phyloP scores from a whole-genome alignment of 192 early-diverging fungal genomes.

The Allomyces arbusculus region DNA sequence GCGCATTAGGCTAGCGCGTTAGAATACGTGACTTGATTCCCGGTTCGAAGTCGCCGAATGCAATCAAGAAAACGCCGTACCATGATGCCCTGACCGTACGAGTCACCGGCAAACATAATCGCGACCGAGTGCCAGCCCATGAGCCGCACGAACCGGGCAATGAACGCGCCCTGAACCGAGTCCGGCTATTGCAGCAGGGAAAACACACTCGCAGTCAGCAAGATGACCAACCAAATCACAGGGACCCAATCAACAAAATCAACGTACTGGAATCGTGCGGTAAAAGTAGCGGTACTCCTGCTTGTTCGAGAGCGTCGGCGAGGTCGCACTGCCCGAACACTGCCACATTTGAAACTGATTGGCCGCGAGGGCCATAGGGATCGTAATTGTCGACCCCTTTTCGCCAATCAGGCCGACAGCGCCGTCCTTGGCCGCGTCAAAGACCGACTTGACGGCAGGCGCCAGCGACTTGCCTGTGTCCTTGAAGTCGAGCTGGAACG shows the following conservation, averaged over 20 bases:
- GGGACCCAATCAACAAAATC: too few species aligned
- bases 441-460: not conserved
- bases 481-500: too few species aligned
- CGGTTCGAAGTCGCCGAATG: too few species aligned
- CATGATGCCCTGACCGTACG: not conserved
- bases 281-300: not conserved
- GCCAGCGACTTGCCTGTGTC: too few species aligned
- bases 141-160: not conserved
- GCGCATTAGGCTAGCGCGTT: too few species aligned
- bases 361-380: not conserved
- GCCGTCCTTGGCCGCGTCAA: not conserved
- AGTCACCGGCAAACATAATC: not conserved
- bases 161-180: not conserved
- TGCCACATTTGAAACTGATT: not conserved
- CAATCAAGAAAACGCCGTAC: not conserved
- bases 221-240: too few species aligned
- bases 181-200: not conserved
- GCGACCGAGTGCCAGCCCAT: not conserved
- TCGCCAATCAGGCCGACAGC: not conserved
- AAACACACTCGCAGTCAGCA: too few species aligned
- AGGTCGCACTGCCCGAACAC: not conserved
- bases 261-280: not conserved
- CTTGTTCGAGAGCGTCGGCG: not conserved
- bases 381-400: not conserved
- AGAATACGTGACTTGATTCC: too few species aligned